Base-by-base conservation (phyloP, 208 protist species). In the Acanthamoeba castellanii region DNA sequence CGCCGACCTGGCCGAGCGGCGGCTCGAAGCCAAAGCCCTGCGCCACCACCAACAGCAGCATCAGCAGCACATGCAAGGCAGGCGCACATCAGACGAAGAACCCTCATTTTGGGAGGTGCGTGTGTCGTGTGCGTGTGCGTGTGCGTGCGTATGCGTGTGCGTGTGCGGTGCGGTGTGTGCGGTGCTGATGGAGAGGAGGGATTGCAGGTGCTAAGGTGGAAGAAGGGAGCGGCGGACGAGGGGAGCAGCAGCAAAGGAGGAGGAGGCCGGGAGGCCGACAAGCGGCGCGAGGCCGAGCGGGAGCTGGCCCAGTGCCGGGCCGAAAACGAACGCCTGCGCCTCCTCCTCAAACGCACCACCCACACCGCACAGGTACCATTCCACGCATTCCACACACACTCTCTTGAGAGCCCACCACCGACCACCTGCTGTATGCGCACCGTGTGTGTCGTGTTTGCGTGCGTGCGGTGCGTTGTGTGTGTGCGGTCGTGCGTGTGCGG, bases 271-370 rank as follows among this genome's bases (percentile, higher is more conserved):
- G 37, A 37, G 18, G 42, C 1, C 37, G 34, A 82, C 30, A 50
- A 82, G 74, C 74, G 32, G 16, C 32, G 74, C 32, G 74, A 82
- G 42, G 42, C 22, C 32, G 74, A 82, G 42, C 74, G 74, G 18
- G 74, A 82, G 74, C 74, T 82, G 34, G 74, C 74, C 18, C 74
- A 50, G 27, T 82, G 74, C 42, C 9, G 74, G 42, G 32, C 74
- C 74, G 74, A 82, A 27, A 82, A 82, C 74, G 74, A 82, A 50
- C 74, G 74, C 30, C 74, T 82, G 30, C 74, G 74, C 18, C 37
- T 52, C 27, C 18, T 82, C 30, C 74, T 82, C 32, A 37, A 82
- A 27, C 70, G 70, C 70, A 37, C 70, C 70, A 42, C 70, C 16
- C 70, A 78, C 20, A 78, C 70, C 32, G 70, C 70, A 78, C 70